phyloP scores from a whole-genome alignment of 495 filamentous ascomycete genomes.

The Podospora fimiseda region DNA sequence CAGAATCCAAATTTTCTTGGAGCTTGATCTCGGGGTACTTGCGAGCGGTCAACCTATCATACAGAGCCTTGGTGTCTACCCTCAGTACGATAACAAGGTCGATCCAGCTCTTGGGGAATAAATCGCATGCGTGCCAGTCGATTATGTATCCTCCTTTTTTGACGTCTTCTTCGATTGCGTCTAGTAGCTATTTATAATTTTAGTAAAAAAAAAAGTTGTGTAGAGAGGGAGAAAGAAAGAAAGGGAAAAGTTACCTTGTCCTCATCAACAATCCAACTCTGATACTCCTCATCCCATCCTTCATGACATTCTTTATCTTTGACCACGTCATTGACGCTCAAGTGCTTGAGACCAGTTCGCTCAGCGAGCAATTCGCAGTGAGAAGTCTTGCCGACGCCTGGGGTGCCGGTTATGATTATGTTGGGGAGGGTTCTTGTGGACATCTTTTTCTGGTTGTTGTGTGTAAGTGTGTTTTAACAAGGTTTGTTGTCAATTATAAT shows the following conservation, averaged over 20 bases:
- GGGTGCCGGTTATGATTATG: conserved; percentile 91
- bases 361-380: conserved; percentile 75
- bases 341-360: conserved; percentile 57
- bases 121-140: conserved; percentile 97
- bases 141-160: conserved; percentile 80
- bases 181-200: conserved; percentile 57
- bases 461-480: too few species aligned
- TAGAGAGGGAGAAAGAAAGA: conserved; percentile 4
- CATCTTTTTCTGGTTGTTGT: too few species aligned
- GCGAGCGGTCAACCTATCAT: conserved; percentile 74
- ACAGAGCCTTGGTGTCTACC: conserved; percentile 68
- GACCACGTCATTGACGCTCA: conserved; percentile 84
- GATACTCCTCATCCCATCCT: conserved; percentile 73
- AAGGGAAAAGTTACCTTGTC: conserved; percentile 63
- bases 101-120: conserved; percentile 90
- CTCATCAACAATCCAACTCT: conserved; percentile 93
- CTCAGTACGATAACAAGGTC: conserved; percentile 92
- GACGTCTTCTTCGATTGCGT: conserved; percentile 78
- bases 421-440: conserved; percentile 66
- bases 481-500: too few species aligned
- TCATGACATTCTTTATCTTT: conserved; percentile 80
- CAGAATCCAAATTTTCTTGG: conserved; percentile 91
- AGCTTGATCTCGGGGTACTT: conserved; percentile 80
- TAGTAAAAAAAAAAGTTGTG: conserved; percentile 6
- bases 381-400: conserved; percentile 90